A percentile compares a stretch with the other conserved stretches of the same genome.
Evolutionary conservation across 2,329 filamentous ascomycete species (phyloP).

Genomic region (Aspergillus quadrilineatus): DNA sequence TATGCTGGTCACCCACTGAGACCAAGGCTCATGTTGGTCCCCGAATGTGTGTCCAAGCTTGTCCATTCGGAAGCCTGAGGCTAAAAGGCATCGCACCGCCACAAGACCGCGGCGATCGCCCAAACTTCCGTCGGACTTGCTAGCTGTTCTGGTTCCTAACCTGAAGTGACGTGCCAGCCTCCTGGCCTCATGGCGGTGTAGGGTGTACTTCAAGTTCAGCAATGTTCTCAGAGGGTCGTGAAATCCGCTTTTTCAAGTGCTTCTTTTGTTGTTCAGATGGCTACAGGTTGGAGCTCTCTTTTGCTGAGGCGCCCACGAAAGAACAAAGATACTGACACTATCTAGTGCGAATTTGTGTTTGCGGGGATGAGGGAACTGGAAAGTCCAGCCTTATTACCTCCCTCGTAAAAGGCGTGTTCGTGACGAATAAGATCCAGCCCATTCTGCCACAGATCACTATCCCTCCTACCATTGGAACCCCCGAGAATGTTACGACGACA

Average conservation of each 20-base stretch:
- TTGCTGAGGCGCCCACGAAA: neutral
- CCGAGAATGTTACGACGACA: conserved; percentile 94
- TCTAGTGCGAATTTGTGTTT: conserved; percentile 86
- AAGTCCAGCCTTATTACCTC: conserved; percentile 93
- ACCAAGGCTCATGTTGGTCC: too few species aligned
- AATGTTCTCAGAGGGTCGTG: conserved; percentile 16
- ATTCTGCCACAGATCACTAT: conserved; percentile 94
- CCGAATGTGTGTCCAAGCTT: neutral
- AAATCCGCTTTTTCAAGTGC: neutral
- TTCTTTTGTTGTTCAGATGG: conserved; percentile 20
- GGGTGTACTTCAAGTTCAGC: neutral
- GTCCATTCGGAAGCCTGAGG: conserved; percentile 17
- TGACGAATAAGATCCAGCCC: conserved; percentile 90
- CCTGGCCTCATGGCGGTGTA: neutral
- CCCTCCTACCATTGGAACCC: conserved; percentile 85
- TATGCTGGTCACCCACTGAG: too few species aligned
- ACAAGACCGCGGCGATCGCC: conserved; percentile 20
- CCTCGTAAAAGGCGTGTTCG: conserved; percentile 95
- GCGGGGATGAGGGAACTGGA: conserved; percentile 92
- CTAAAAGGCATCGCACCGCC: conserved; percentile 19
- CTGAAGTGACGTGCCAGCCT: neutral
- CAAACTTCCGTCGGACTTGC: neutral
- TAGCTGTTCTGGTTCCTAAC: neutral
- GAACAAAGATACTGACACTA: conserved; percentile 3
- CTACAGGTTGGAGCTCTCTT: conserved; percentile 23